Evolutionary conservation across 106 monocot genomes (phyloP).

Genomic region (Alisma plantagoaquatica): DNA sequence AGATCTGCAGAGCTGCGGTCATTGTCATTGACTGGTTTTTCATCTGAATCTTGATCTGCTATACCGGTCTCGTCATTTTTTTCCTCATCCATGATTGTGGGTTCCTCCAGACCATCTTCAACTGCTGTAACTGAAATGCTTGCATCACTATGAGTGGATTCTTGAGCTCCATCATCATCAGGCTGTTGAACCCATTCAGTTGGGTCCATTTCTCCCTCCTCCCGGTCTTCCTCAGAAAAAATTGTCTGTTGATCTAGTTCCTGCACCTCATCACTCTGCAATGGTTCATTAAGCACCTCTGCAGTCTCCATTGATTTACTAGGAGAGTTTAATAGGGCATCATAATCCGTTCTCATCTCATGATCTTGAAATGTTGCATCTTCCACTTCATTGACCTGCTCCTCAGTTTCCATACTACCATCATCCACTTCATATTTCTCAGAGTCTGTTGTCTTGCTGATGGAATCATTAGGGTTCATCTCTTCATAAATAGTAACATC

Average conservation of each 20-base stretch:
- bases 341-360: slow-evolving; percentile 7
- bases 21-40: slow-evolving; percentile 8
- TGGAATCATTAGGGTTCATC: no score
- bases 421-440: slow-evolving; percentile 1
- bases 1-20: not conserved
- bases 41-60: slow-evolving; percentile 7
- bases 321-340: not conserved
- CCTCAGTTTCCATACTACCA: not conserved
- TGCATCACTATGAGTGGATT: slow-evolving; percentile 2
- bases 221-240: slow-evolving; percentile 8
- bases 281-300: slow-evolving; percentile 1
- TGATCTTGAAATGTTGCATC: not conserved
- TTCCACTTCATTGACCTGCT: not conserved
- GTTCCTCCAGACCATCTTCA: slow-evolving; percentile 3
- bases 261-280: slow-evolving; percentile 4
- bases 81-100: not conserved
- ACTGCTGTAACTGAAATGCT: not conserved
- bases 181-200: slow-evolving; percentile 5
- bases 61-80: not conserved
- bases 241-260: not conserved
- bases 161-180: slow-evolving; percentile 10
- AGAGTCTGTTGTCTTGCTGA: no score
- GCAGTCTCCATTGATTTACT: slow-evolving; percentile 2
- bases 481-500: slow-evolving; percentile 6
- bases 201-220: slow-evolving; percentile 15